A percentile compares a stretch with the other conserved stretches of the same genome.
phyloP scores from a whole-genome alignment of 129 eudicot species.

The Cynara cardunculus region DNA sequence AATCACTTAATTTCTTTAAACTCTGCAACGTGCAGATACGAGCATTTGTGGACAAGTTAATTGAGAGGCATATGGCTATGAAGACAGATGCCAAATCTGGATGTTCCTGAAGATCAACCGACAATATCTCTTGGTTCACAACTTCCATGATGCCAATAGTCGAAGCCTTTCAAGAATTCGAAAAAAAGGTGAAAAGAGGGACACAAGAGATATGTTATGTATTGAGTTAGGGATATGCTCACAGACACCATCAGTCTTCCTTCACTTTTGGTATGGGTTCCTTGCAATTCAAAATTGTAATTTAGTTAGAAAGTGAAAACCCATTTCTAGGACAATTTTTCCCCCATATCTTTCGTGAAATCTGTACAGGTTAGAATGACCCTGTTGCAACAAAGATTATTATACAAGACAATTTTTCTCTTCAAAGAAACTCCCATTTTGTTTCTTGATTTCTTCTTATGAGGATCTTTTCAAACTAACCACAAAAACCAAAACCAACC shows the following conservation, averaged over 20 bases:
- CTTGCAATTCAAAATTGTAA: conserved; percentile 44
- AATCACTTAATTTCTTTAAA: background rate
- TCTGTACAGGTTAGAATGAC: conserved; percentile 66
- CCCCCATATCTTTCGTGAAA: conserved; percentile 24
- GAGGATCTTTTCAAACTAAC: conserved; percentile 1
- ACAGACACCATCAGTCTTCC: conserved; percentile 19
- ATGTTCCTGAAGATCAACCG: conserved; percentile 29
- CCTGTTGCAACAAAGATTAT: conserved; percentile 38
- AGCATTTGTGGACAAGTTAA: conserved; percentile 87
- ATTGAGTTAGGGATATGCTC: conserved; percentile 24
- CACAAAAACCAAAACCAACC: conserved; percentile 6
- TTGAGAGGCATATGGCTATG: conserved; percentile 74
- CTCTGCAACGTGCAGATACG: conserved; percentile 62
- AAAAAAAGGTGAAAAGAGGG: conserved; percentile 13
- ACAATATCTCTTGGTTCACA: conserved; percentile 2
- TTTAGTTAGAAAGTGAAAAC: conserved; percentile 49
- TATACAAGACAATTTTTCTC: conserved; percentile 37
- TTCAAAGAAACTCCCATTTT: background rate
- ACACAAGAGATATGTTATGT: conserved; percentile 22
- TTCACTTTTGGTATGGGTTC: conserved; percentile 28
- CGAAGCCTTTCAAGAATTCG: background rate
- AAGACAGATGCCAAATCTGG: conserved; percentile 54
- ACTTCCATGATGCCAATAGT: background rate
- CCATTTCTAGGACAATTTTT: conserved; percentile 39
- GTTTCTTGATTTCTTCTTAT: conserved; percentile 4